Base-by-base conservation (phyloP, 2,329 filamentous ascomycete species). In the Ophiobolus disseminans region DNA sequence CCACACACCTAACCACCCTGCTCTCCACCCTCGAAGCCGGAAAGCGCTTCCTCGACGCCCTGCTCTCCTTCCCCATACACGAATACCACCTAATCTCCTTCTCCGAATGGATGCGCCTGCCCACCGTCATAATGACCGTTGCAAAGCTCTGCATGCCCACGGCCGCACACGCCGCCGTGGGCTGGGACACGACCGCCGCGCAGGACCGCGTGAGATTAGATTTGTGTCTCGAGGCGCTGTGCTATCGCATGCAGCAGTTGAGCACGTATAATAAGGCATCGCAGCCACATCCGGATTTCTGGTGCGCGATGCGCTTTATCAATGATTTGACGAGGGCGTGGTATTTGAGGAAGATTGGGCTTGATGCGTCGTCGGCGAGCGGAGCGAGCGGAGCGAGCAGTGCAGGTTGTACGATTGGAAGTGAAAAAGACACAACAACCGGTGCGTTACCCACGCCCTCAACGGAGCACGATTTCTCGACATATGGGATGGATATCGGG, bases 11-110 rank as follows among this genome's bases (percentile, higher is more conserved):
- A 2, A 65, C 65, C 32, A 51, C 63, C 3, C 26, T 70, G 2
- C 52, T 65, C 17, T 58, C 62, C 2, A 47, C 62, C 5, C 54
- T 72, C 1, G 88, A 87, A 69, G 90, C 93, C 63, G 85, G 87
- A 2, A 78, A 78, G 50, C 80, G 85, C 32, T 82, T 85, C 3
- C 84, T 93, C 26, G 85, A 90, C 69, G 77, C 85, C 52, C 83
- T 94, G 22, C 80, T 93, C 3, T 82, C 81, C 19, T 81, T 91
- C 17, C 81, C 85, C 4, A 91, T 88, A n/a, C 90, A 60, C 0
- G 58, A 69, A 3, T 71, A 71, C 38, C 56, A 68, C 40, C 47
- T 67, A 1, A 49, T 72, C 10, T 65, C 68, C 3, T 70, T 70
- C 23, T 51, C 62, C 6, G 68, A 70, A 30, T 72, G 69, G 68